Percentiles rank a stretch among this genome's conserved stretches.
Evolutionary conservation across 148 eudicot species (phyloP).

Genomic region (Camellia lanceoleosa): DNA sequence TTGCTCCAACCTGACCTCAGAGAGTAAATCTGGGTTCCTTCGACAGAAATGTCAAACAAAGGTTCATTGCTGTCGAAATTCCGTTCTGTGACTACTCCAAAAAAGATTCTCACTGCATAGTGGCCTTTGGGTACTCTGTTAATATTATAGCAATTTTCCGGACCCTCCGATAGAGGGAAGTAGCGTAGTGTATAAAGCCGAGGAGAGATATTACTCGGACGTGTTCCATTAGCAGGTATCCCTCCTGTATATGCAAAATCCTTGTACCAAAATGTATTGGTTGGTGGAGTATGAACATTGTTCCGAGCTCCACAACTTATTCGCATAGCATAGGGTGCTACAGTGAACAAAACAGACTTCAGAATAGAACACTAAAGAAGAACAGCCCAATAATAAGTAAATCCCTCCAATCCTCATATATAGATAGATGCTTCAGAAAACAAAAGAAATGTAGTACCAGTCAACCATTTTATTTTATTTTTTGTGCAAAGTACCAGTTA

Average conservation of each 20-base stretch:
- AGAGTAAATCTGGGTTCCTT: slow-evolving; percentile 77
- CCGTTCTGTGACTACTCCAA: slow-evolving; percentile 70
- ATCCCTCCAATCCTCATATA: neutral
- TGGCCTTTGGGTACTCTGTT: slow-evolving; percentile 71
- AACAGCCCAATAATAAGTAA: neutral
- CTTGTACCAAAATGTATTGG: slow-evolving; percentile 81
- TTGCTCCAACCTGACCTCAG: slow-evolving; percentile 82
- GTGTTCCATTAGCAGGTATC: slow-evolving; percentile 68
- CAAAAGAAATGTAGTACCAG: neutral
- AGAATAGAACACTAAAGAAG: neutral
- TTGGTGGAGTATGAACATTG: slow-evolving; percentile 57
- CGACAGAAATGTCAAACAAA: slow-evolving; percentile 78
- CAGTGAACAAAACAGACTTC: neutral
- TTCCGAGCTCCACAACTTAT: slow-evolving; percentile 89
- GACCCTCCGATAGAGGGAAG: slow-evolving; percentile 88
- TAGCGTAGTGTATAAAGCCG: slow-evolving; percentile 66
- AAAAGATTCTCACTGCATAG: slow-evolving; percentile 71
- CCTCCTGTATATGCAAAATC: slow-evolving; percentile 95
- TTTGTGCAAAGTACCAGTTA: too few relatives aligned
- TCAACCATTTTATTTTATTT: too few relatives aligned
- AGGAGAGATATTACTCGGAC: slow-evolving; percentile 81
- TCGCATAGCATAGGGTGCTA: slow-evolving; percentile 86
- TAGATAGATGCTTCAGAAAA: neutral
- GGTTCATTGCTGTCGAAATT: slow-evolving; percentile 88
- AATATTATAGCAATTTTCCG: slow-evolving; percentile 86